phyloP scores from a whole-genome alignment of 805 yeast species.

The Torulaspora delbrueckii region DNA sequence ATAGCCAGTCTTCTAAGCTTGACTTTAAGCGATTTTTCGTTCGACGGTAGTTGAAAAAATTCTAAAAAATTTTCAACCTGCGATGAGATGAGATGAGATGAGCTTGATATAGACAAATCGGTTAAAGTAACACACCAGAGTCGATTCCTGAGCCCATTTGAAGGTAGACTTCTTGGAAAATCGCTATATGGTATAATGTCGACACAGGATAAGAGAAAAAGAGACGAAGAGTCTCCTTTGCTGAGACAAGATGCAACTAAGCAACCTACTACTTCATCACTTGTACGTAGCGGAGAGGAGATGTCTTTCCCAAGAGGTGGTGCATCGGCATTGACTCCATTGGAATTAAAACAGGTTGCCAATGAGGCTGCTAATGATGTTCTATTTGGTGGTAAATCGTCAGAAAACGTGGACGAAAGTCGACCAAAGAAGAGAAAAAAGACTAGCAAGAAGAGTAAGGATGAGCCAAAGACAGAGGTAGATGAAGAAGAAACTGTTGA shows the following conservation, averaged over 20 bases:
- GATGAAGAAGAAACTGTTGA: conserved; percentile 19
- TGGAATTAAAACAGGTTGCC: conserved; percentile 88
- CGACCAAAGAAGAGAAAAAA: conserved; percentile 43
- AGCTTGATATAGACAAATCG: background rate
- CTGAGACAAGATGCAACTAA: conserved; percentile 39
- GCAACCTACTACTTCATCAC: conserved; percentile 37
- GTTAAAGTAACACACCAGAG: background rate
- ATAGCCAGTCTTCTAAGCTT: background rate
- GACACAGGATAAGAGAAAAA: conserved; percentile 42
- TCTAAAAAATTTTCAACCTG: conserved; percentile 14
- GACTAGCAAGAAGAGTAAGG: conserved; percentile 23
- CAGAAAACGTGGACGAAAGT: conserved; percentile 16
- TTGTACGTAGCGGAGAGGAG: conserved; percentile 37
- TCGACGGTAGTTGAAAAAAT: background rate
- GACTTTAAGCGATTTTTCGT: background rate
- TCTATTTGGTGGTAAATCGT: conserved; percentile 46
- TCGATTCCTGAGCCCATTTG: background rate
- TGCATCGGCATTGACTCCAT: conserved; percentile 72
- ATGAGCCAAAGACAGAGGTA: conserved; percentile 17
- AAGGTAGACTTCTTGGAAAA: background rate
- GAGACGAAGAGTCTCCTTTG: conserved; percentile 44
- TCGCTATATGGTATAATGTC: conserved; percentile 10
- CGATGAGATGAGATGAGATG: conserved; percentile 26
- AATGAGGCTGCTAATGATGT: conserved; percentile 90
- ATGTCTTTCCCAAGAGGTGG: conserved; percentile 93